These are phyloP conservation scores for Inonotus obliquus DNA, from an alignment of 1,284 basidiomycete species.

Conservation along the genomic window DNA sequence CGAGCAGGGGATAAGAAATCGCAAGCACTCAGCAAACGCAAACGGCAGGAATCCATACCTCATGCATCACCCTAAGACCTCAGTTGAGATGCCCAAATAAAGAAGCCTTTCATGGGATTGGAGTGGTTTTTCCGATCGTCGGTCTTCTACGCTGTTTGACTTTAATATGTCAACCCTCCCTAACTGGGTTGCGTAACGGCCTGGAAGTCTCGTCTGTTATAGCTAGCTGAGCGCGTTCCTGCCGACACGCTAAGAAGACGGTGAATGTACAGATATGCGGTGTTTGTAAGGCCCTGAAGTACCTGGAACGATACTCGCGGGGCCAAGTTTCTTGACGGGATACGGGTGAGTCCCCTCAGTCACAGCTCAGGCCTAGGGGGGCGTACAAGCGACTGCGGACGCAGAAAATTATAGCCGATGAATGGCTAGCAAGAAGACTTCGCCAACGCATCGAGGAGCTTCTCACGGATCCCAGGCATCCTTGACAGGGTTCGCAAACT, in stretches of 20 bases:
- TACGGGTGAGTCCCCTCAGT: not conserved
- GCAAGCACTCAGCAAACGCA: not conserved
- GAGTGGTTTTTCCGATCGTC: not conserved
- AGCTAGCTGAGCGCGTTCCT: not conserved
- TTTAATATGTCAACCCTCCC: not conserved
- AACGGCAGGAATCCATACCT: not conserved
- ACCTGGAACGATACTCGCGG: no score
- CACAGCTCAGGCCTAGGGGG: not conserved
- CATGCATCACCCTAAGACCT: not conserved
- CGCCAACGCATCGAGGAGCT: not conserved
- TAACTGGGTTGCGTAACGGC: not conserved
- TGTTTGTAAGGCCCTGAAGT: not conserved
- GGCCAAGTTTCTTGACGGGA: not conserved
- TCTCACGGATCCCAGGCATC: not conserved
- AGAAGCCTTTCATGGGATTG: not conserved
- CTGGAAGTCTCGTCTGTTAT: not conserved
- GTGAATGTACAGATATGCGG: not conserved
- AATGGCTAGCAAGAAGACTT: not conserved
- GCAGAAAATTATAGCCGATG: not conserved
- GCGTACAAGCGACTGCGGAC: no score
- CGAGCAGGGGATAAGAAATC: not conserved
- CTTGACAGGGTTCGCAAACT: not conserved
- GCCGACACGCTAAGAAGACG: not conserved
- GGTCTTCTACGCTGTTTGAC: not conserved
- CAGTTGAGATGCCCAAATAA: not conserved